These are phyloP conservation scores for Conringia planisiliqua DNA, from an alignment of 345 rosid species.

Conservation along the genomic window DNA sequence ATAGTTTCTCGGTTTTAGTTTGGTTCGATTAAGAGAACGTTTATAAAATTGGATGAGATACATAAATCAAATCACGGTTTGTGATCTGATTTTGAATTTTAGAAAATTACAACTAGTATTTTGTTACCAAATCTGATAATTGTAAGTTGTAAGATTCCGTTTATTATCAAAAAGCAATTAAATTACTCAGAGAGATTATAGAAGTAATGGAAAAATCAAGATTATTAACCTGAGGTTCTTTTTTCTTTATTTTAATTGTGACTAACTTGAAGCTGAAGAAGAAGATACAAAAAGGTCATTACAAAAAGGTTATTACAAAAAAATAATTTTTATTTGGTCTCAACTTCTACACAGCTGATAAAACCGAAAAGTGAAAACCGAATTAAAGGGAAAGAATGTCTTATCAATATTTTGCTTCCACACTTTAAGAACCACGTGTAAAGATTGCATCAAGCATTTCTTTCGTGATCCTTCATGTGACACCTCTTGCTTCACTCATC, in stretches of 20 bases:
- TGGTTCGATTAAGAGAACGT: neutral
- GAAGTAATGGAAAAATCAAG: neutral
- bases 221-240: neutral
- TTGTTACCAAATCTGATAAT: neutral
- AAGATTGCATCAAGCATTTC: conserved; percentile 4
- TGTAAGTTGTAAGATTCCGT: neutral
- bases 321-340: neutral
- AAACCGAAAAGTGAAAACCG: neutral
- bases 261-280: neutral
- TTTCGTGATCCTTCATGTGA: conserved; percentile 27
- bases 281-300: too few relatives aligned
- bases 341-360: neutral
- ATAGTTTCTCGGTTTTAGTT: neutral
- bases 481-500: conserved; percentile 20
- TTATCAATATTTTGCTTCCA: neutral
- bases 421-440: neutral
- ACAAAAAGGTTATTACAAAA: too few relatives aligned
- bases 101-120: too few relatives aligned
- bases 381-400: neutral
- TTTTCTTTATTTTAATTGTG: neutral
- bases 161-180: neutral
- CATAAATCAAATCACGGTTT: neutral
- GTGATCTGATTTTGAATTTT: neutral
- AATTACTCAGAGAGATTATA: neutral
- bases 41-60: too few relatives aligned